These are phyloP conservation scores for Hericium coralloides DNA, from an alignment of 768 basidiomycete species.

Conservation along the genomic window DNA sequence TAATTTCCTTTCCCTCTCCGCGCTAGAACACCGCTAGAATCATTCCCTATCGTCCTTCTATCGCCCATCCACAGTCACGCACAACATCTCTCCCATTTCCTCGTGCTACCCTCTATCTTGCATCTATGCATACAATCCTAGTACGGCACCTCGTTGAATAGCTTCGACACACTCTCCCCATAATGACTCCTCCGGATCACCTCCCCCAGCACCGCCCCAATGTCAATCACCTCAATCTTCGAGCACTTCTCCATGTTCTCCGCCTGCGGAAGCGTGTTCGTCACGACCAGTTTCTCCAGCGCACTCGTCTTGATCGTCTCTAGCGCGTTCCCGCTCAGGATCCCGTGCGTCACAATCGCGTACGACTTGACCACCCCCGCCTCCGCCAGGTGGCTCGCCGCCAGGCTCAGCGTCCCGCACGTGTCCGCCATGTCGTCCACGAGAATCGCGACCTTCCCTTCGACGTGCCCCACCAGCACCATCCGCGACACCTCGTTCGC, in stretches of 20 bases:
- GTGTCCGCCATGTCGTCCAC: slow-evolving; percentile 99
- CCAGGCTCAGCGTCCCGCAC: slow-evolving; percentile 88
- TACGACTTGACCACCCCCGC: slow-evolving; percentile 81
- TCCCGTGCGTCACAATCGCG: slow-evolving; percentile 95
- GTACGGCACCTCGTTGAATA: slow-evolving; percentile 87
- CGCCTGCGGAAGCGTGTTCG: slow-evolving; percentile 92
- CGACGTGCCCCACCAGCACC: slow-evolving; percentile 92
- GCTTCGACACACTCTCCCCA: slow-evolving; percentile 86
- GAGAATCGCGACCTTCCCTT: slow-evolving; percentile 86
- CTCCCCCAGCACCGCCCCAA: slow-evolving; percentile 92
- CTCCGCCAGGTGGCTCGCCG: slow-evolving; percentile 81
- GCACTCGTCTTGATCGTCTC: slow-evolving; percentile 59
- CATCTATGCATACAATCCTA: slow-evolving; percentile 25
- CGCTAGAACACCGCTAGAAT: neutral
- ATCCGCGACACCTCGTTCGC: slow-evolving; percentile 92
- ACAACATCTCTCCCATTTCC: neutral
- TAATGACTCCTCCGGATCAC: slow-evolving; percentile 94
- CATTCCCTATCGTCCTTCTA: slow-evolving; percentile 2
- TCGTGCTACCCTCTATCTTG: too few species aligned
- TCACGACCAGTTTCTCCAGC: slow-evolving; percentile 92
- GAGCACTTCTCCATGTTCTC: slow-evolving; percentile 61
- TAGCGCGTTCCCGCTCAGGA: slow-evolving; percentile 85
- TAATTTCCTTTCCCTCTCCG: neutral
- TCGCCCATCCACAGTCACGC: slow-evolving; percentile 3
- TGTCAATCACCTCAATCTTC: slow-evolving; percentile 91